phyloP scores from a whole-genome alignment of 768 basidiomycete genomes.

The Phylloporus scabripes region DNA sequence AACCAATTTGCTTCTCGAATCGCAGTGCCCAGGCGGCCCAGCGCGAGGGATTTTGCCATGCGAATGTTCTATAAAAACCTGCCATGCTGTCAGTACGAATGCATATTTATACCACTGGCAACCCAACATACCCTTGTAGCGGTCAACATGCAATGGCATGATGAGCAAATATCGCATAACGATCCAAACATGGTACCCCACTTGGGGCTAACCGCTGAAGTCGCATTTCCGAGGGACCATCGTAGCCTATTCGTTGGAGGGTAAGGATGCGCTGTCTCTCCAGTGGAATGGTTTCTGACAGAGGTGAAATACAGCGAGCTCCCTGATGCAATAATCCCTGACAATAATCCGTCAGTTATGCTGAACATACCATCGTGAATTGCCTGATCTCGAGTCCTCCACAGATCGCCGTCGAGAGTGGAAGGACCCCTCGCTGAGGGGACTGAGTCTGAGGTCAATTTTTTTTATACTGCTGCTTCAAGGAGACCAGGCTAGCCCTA shows the following conservation, averaged over 20 bases:
- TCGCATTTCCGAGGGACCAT: background rate
- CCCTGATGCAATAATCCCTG: background rate
- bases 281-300: background rate
- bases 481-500: background rate
- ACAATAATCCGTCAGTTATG: conserved; percentile 4
- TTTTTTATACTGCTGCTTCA: background rate
- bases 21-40: background rate
- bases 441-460: background rate
- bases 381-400: background rate
- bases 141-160: background rate
- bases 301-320: background rate
- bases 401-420: conserved; percentile 1
- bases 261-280: background rate
- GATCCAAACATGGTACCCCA: background rate
- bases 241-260: background rate
- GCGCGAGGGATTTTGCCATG: background rate
- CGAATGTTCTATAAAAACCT: background rate
- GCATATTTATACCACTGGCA: background rate
- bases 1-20: no score
- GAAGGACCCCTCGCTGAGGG: background rate
- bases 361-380: background rate
- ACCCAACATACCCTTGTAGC: background rate
- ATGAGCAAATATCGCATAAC: background rate
- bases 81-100: background rate
- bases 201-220: background rate